phyloP scores from a whole-genome alignment of 2,329 filamentous ascomycete species.

The Periconia sp. region DNA sequence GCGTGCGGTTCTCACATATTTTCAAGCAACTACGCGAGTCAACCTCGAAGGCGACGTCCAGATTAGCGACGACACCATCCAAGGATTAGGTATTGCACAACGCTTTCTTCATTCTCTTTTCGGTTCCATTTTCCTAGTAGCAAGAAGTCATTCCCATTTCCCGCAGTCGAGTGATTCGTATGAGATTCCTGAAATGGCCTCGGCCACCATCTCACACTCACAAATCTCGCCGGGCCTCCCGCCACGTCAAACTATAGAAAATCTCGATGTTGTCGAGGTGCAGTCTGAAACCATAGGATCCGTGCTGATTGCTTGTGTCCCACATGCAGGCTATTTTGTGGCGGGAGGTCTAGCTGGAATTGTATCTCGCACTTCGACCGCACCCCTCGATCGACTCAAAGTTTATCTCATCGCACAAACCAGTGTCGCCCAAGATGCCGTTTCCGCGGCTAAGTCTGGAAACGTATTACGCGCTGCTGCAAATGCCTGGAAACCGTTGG shows the following conservation, averaged over 20 bases:
- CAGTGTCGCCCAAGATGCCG: constrained; percentile 59
- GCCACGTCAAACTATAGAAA: constrained; percentile 37
- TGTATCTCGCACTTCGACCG: constrained; percentile 91
- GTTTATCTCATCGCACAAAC: constrained; percentile 97
- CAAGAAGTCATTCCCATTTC: constrained; percentile 50
- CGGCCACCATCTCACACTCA: constrained; percentile 20
- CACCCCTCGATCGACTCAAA: constrained; percentile 93
- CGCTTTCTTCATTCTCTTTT: constrained; percentile 72
- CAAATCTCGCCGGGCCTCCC: constrained; percentile 35
- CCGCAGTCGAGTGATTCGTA: constrained; percentile 26
- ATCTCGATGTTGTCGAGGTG: constrained; percentile 27
- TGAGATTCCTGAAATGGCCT: constrained; percentile 30
- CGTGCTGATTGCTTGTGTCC: constrained; percentile 54
- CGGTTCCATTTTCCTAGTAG: constrained; percentile 72
- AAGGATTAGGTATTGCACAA: constrained; percentile 86
- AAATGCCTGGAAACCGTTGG: constrained; percentile 68
- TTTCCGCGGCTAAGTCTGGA: constrained; percentile 70
- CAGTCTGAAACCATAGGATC: constrained; percentile 36
- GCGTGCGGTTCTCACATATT: constrained; percentile 84
- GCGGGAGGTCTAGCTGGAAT: constrained; percentile 93
- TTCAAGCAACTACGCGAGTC: constrained; percentile 83
- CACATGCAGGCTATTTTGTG: constrained; percentile 95
- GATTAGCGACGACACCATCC: constrained; percentile 84
- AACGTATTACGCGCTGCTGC: constrained; percentile 65
- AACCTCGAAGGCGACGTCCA: constrained; percentile 93